Percentiles rank a stretch among this genome's conserved stretches.
phyloP scores from a whole-genome alignment of 2,329 filamentous ascomycete genomes.

The Pseudohalonectria lignicola region DNA sequence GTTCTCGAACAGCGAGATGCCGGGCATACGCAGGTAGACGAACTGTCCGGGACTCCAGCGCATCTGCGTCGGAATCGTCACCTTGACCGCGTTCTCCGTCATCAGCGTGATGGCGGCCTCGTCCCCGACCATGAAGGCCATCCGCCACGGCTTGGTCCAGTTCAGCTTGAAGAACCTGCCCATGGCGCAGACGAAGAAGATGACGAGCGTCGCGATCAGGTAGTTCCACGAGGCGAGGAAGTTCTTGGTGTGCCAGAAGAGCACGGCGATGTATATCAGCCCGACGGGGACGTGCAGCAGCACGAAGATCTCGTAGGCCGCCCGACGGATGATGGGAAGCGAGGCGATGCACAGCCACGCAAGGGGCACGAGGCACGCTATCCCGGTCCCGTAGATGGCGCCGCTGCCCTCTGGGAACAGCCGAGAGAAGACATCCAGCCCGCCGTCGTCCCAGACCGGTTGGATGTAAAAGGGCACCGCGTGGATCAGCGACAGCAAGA shows the following conservation, averaged over 20 bases:
- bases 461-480: conserved; percentile 84
- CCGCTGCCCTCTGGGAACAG: conserved; percentile 56
- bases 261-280: conserved; percentile 66
- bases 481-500: conserved; percentile 75
- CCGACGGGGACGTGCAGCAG: conserved; percentile 73
- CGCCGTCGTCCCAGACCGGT: conserved; percentile 72
- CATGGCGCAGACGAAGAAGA: conserved; percentile 67
- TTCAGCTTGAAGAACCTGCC: conserved; percentile 77
- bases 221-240: conserved; percentile 86
- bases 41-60: conserved; percentile 91
- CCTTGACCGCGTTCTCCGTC: conserved; percentile 88
- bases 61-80: conserved; percentile 89
- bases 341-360: conserved; percentile 78
- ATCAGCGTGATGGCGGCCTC: conserved; percentile 83
- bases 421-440: conserved; percentile 56
- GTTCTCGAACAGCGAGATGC: conserved; percentile 81
- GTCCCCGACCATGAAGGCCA: conserved; percentile 79
- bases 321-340: conserved; percentile 62
- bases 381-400: conserved; percentile 75
- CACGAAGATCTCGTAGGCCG: conserved; percentile 80
- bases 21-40: conserved; percentile 88
- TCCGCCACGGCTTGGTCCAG: conserved; percentile 70
- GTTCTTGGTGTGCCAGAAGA: conserved; percentile 96
- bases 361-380: conserved; percentile 71
- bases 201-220: conserved; percentile 67